Percentiles rank a stretch among this genome's conserved stretches.
These are phyloP conservation scores for Allium sativum DNA, from an alignment of 106 monocot species.

Conservation along the genomic window DNA sequence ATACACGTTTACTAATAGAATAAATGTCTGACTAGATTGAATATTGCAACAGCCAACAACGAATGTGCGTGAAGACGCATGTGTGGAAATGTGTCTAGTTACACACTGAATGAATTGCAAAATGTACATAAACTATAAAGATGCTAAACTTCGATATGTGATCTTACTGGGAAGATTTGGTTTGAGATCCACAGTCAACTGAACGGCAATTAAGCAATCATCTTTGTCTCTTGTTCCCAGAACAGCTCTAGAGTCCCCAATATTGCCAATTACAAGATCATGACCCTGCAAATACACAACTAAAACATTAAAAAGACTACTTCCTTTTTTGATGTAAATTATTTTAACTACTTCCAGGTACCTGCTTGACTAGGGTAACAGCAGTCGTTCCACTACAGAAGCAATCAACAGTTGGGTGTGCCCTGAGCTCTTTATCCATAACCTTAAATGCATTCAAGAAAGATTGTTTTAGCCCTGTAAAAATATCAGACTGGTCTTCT, in stretches of 20 bases:
- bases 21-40: no score
- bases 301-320: no score
- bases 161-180: constrained; percentile 41
- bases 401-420: constrained; percentile 30
- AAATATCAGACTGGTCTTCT: constrained; percentile 11
- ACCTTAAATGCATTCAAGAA: constrained; percentile 30
- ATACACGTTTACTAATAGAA: no score
- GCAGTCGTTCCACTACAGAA: constrained; percentile 43
- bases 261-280: constrained; percentile 19
- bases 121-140: no score
- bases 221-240: constrained; percentile 28
- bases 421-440: constrained; percentile 33
- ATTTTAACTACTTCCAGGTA: not conserved
- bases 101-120: no score
- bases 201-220: constrained; percentile 25
- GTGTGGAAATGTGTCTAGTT: no score
- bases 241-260: constrained; percentile 22
- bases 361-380: constrained; percentile 41
- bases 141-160: not conserved
- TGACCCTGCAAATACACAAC: constrained; percentile 11
- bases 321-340: no score
- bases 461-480: constrained; percentile 12
- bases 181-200: constrained; percentile 37
- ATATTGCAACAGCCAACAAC: no score
- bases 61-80: no score